Evolutionary conservation across 768 basidiomycete species (phyloP).

Genomic region (Tephrocybe sp.): DNA sequence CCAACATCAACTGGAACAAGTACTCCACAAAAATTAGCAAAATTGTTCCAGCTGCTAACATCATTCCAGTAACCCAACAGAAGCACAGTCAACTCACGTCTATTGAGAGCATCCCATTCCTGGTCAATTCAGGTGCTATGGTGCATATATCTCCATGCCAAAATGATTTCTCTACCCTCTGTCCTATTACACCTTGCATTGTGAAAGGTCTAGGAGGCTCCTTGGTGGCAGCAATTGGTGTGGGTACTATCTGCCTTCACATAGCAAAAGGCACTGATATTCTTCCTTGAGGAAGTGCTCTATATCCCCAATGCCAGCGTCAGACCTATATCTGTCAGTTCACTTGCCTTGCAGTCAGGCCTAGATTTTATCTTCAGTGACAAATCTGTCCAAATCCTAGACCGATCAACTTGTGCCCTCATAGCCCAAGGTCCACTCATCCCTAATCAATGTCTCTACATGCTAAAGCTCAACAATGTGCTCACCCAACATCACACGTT

Average conservation of each 20-base stretch:
- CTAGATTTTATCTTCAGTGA: background rate
- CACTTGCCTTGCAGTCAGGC: conserved; percentile 9
- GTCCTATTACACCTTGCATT: conserved; percentile 21
- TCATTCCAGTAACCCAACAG: background rate
- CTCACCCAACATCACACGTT: conserved; percentile 16
- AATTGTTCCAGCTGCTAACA: background rate
- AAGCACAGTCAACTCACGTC: background rate
- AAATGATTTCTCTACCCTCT: conserved; percentile 22
- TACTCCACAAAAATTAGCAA: background rate
- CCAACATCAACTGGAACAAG: background rate
- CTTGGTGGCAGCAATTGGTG: conserved; percentile 19
- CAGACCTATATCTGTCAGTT: conserved; percentile 22
- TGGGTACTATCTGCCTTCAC: conserved; percentile 23
- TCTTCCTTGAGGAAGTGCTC: conserved; percentile 18
- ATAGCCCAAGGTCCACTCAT: conserved; percentile 17
- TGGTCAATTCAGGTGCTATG: conserved; percentile 26
- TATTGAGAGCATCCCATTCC: conserved; percentile 12
- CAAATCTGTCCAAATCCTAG: background rate
- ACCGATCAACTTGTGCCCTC: conserved; percentile 10
- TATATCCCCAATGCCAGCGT: conserved; percentile 23
- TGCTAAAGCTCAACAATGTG: background rate
- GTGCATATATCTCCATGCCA: conserved; percentile 23
- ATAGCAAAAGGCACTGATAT: conserved; percentile 12
- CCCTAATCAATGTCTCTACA: background rate
- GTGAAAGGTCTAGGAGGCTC: conserved; percentile 29